phyloP scores from a whole-genome alignment of 139 green algal genomes.

The Haematococcus lacustris region DNA sequence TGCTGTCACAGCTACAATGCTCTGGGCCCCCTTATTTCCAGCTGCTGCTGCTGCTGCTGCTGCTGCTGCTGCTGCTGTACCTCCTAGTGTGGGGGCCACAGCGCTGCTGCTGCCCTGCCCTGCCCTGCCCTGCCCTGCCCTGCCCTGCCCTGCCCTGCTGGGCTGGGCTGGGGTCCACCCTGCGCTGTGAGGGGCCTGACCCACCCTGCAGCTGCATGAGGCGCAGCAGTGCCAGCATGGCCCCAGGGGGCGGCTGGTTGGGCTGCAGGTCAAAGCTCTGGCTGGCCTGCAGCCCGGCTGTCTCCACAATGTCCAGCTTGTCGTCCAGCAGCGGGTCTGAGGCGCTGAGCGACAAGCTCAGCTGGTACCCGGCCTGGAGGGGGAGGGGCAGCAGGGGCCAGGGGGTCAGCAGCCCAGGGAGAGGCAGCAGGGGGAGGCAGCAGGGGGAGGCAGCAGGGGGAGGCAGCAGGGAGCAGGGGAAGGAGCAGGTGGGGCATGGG shows the following conservation, averaged over 20 bases:
- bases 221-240: conserved; percentile 76
- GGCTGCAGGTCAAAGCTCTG: too few species aligned
- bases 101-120: conserved; percentile 17
- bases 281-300: conserved; percentile 14
- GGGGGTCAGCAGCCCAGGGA: too few species aligned
- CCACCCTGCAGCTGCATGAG: conserved; percentile 61
- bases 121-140: conserved; percentile 51
- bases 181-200: conserved; percentile 45
- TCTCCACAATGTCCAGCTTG: conserved; percentile 88
- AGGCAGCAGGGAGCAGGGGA: too few species aligned
- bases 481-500: too few species aligned
- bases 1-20: too few species aligned
- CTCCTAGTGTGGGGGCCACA: conserved; percentile 41
- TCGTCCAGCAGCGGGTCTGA: conserved; percentile 72
- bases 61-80: conserved; percentile 28
- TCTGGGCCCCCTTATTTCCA: too few species aligned
- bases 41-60: too few species aligned
- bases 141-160: too few species aligned
- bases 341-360: conserved; percentile 66
- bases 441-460: too few species aligned
- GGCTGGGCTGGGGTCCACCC: conserved; percentile 84
- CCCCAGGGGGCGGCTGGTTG: conserved; percentile 35
- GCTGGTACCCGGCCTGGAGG: conserved; percentile 58
- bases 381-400: too few species aligned
- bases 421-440: too few species aligned